These are phyloP conservation scores for Alternaria panax DNA, from an alignment of 2,329 filamentous ascomycete species.

Conservation along the genomic window DNA sequence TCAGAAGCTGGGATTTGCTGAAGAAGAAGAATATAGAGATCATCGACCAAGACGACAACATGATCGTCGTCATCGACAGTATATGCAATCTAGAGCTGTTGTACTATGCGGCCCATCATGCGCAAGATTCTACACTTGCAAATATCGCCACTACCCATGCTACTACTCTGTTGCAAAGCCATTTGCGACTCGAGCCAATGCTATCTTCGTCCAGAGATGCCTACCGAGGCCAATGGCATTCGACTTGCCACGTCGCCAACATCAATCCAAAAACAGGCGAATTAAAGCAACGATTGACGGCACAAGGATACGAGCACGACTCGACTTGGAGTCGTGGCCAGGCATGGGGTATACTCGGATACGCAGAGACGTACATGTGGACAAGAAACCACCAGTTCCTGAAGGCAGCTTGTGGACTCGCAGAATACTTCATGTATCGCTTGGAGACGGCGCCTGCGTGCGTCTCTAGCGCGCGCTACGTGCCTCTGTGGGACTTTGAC, in stretches of 20 bases:
- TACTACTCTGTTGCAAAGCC: not conserved
- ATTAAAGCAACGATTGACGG: conserved; percentile 51
- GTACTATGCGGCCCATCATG: conserved; percentile 51
- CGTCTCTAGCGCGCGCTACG: conserved; percentile 26
- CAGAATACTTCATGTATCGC: conserved; percentile 55
- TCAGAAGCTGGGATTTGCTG: conserved; percentile 57
- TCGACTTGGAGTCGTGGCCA: conserved; percentile 57
- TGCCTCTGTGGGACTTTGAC: conserved; percentile 60
- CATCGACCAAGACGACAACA: conserved; percentile 46
- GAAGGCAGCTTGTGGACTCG: conserved; percentile 50
- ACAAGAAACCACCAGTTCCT: conserved; percentile 52
- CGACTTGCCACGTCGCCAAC: conserved; percentile 52
- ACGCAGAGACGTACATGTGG: conserved; percentile 53
- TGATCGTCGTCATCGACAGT: conserved; percentile 54
- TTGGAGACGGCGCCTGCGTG: conserved; percentile 39
- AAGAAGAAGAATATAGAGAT: conserved; percentile 52
- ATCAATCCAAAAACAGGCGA: conserved; percentile 49
- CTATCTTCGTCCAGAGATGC: conserved; percentile 48
- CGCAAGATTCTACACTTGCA: conserved; percentile 42
- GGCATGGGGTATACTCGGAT: conserved; percentile 56
- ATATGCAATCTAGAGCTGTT: conserved; percentile 50
- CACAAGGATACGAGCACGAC: conserved; percentile 53
- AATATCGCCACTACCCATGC: conserved; percentile 10
- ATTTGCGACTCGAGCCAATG: conserved; percentile 30
- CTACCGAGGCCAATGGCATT: conserved; percentile 34